Evolutionary conservation across 2,329 filamentous ascomycete genomes (phyloP).

Genomic region (Fusarium sp.): DNA sequence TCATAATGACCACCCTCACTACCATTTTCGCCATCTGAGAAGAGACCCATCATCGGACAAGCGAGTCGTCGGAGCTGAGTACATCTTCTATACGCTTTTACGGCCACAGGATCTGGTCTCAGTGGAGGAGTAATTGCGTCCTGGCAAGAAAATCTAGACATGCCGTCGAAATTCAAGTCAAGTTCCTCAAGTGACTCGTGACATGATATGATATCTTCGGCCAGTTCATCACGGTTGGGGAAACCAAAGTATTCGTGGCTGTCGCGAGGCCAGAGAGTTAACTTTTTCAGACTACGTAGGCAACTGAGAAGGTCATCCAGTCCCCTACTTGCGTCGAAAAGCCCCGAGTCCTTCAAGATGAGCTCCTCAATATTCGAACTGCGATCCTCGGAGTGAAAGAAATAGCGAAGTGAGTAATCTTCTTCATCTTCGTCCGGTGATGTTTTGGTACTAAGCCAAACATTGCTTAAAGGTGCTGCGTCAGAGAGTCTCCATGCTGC

Average conservation of each 20-base stretch:
- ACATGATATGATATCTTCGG: not conserved
- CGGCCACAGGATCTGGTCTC: not conserved
- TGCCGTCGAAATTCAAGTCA: not conserved
- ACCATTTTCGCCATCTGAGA: not conserved
- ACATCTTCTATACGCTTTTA: not conserved
- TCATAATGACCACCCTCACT: not conserved
- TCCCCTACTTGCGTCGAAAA: not conserved
- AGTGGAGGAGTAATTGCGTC: not conserved
- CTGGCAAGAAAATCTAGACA: fast-evolving
- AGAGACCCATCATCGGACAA: not conserved
- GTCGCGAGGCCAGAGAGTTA: no score
- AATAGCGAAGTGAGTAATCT: not conserved
- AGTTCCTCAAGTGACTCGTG: not conserved
- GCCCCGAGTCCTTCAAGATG: fast-evolving
- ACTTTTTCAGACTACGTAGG: not conserved
- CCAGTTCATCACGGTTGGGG: not conserved
- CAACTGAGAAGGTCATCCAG: not conserved
- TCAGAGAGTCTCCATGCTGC: not conserved
- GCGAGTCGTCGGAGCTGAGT: not conserved
- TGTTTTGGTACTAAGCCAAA: not conserved
- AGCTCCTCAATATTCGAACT: not conserved
- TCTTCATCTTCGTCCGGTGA: no score
- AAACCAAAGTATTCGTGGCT: fast-evolving
- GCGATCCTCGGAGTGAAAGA: not conserved
- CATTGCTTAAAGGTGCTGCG: fast-evolving